These are phyloP conservation scores for Phoenix roebelenii DNA, from an alignment of 176 grass and related monocot genomes.

Conservation along the genomic window DNA sequence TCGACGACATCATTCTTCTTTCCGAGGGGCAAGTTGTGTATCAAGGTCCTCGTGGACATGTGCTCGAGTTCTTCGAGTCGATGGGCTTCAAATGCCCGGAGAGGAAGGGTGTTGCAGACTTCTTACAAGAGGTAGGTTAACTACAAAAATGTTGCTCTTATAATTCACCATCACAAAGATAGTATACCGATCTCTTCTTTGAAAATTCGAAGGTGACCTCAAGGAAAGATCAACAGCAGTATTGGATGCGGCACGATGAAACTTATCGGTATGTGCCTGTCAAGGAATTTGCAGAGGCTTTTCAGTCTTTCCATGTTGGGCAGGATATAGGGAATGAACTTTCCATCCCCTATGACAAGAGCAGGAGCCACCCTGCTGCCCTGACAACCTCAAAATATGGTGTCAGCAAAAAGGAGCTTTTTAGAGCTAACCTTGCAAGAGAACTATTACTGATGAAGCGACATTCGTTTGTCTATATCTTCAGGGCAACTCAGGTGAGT, in stretches of 20 bases:
- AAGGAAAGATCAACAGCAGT: constrained; percentile 86
- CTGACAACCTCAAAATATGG: constrained; percentile 68
- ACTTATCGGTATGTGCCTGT: constrained; percentile 62
- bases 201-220: constrained; percentile 51
- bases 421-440: constrained; percentile 68
- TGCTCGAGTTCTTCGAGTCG: constrained; percentile 54
- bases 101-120: constrained; percentile 55
- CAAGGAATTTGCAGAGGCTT: constrained; percentile 70
- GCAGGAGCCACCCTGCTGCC: constrained; percentile 61
- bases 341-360: constrained; percentile 66
- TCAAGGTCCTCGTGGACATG: constrained; percentile 49
- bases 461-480: constrained; percentile 91
- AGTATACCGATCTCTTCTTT: no score
- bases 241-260: constrained; percentile 49
- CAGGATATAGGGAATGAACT: constrained; percentile 39
- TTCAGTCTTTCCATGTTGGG: constrained; percentile 67
- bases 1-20: constrained; percentile 54
- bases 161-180: no score
- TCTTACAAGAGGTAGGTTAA: constrained; percentile 45
- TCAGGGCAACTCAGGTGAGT: constrained; percentile 31
- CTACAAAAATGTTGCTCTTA: background rate
- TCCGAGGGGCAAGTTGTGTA: constrained; percentile 62
- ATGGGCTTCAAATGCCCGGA: constrained; percentile 57
- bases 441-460: constrained; percentile 92
- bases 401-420: constrained; percentile 50